Evolutionary conservation across 1,284 basidiomycete genomes (phyloP).

Genomic region (Naganishia sp.): DNA sequence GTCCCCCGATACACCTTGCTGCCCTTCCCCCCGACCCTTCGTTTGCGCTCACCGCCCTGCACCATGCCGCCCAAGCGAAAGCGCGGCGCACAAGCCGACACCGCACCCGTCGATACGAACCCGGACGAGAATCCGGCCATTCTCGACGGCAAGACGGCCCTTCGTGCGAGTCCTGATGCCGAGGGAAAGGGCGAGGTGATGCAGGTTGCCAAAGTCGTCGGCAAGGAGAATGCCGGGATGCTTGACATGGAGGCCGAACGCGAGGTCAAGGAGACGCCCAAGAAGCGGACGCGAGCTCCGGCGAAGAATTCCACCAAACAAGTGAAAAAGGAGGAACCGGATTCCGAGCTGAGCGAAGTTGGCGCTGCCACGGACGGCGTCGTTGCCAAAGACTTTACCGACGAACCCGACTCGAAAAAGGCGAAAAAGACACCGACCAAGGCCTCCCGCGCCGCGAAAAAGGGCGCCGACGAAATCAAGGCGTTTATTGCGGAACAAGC

Average conservation of each 20-base stretch:
- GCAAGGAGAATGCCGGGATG: constrained; percentile 22
- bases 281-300: constrained; percentile 38
- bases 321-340: constrained; percentile 38
- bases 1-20: neutral
- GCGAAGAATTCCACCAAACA: constrained; percentile 40
- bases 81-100: neutral
- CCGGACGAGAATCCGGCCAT: constrained; percentile 34
- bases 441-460: constrained; percentile 32
- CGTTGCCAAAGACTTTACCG: constrained; percentile 41
- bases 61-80: constrained; percentile 20
- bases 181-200: constrained; percentile 26
- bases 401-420: constrained; percentile 25
- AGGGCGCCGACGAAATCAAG: constrained; percentile 35
- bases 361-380: constrained; percentile 43
- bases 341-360: constrained; percentile 42
- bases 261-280: constrained; percentile 31
- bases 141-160: constrained; percentile 41
- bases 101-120: constrained; percentile 10
- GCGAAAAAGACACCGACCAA: constrained; percentile 32
- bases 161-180: constrained; percentile 51
- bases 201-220: constrained; percentile 18
- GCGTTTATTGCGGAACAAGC: constrained; percentile 33
- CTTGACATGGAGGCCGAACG: constrained; percentile 33
- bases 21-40: too few species aligned
- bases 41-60: neutral